Evolutionary conservation across 2,329 filamentous ascomycete genomes (phyloP).

Genomic region (Exophiala aquamarina): DNA sequence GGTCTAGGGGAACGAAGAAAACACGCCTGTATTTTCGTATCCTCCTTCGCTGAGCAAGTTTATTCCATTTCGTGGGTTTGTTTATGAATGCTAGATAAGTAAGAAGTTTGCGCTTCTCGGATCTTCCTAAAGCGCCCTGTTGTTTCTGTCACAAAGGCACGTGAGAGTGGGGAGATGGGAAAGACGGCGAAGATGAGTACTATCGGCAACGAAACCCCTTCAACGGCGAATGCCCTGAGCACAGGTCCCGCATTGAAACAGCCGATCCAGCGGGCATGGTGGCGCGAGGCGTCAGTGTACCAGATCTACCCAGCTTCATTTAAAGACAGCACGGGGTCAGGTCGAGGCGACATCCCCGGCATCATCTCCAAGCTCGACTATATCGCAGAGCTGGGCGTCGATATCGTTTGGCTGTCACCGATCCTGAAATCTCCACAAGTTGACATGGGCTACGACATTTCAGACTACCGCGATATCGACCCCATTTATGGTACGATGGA

Average conservation of each 20-base stretch:
- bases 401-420: slow-evolving; percentile 68
- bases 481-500: slow-evolving; percentile 61
- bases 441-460: slow-evolving; percentile 71
- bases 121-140: too few relatives aligned
- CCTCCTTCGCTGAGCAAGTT: too few relatives aligned
- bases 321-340: slow-evolving; percentile 50
- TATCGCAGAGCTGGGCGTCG: slow-evolving; percentile 59
- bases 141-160: too few relatives aligned
- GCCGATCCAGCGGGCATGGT: slow-evolving; percentile 43
- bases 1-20: too few relatives aligned
- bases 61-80: too few relatives aligned
- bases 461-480: slow-evolving; percentile 64
- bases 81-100: too few relatives aligned
- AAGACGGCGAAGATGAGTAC: neutral
- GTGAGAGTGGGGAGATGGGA: too few relatives aligned
- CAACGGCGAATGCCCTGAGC: too few relatives aligned
- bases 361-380: slow-evolving; percentile 64
- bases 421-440: slow-evolving; percentile 65
- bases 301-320: slow-evolving; percentile 64
- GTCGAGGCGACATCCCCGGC: slow-evolving; percentile 62
- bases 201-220: neutral
- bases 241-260: too few relatives aligned
- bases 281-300: slow-evolving; percentile 62
- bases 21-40: too few relatives aligned
- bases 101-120: too few relatives aligned